A percentile compares a stretch with the other conserved stretches of the same genome.
phyloP scores from a whole-genome alignment of 1,284 basidiomycete genomes.

The Ceratobasidium theobromae region DNA sequence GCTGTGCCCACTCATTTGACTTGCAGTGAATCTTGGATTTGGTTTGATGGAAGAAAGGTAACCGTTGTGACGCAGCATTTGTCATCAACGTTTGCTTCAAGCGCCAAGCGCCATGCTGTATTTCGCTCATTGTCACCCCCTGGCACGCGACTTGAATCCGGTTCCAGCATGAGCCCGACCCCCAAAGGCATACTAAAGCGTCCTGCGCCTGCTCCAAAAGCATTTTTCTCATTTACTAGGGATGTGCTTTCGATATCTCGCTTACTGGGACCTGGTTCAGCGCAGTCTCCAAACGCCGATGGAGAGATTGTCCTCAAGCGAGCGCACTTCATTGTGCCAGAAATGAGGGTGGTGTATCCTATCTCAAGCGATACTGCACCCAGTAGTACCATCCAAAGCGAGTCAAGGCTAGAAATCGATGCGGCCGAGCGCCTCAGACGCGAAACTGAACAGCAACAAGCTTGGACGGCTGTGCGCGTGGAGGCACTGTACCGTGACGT shows the following conservation, averaged over 20 bases:
- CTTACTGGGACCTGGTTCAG: slow-evolving; percentile 13
- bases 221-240: slow-evolving; percentile 59
- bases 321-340: slow-evolving; percentile 82
- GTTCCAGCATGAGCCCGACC: slow-evolving; percentile 51
- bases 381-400: slow-evolving; percentile 63
- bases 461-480: slow-evolving; percentile 80
- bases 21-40: neutral
- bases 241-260: slow-evolving; percentile 32
- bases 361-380: slow-evolving; percentile 80
- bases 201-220: slow-evolving; percentile 65
- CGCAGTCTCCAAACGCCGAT: neutral
- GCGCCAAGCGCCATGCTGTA: neutral
- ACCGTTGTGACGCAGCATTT: neutral
- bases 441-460: slow-evolving; percentile 60
- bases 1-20: no score
- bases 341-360: slow-evolving; percentile 80
- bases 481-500: slow-evolving; percentile 80
- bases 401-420: slow-evolving; percentile 46
- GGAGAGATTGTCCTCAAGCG: slow-evolving; percentile 63
- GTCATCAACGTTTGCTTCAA: neutral
- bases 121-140: neutral
- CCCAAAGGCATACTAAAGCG: slow-evolving; percentile 77
- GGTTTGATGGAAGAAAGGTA: no score
- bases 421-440: slow-evolving; percentile 64
- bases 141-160: neutral